Conservation (phyloP, 306 rosid species). For the Astragalus membranaceus region DNA sequence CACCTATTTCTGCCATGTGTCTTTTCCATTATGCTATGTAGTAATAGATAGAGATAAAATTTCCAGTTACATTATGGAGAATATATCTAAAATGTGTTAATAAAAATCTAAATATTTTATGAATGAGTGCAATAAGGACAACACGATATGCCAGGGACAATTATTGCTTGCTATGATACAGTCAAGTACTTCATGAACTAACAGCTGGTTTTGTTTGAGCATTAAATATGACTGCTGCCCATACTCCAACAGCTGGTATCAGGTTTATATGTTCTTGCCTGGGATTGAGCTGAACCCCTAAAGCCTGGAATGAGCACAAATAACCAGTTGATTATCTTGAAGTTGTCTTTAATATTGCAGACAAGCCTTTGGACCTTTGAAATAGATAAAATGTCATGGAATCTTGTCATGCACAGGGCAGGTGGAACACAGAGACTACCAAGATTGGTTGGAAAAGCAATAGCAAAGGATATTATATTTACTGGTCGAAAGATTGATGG, state of each 20-base stretch:
- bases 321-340: background rate
- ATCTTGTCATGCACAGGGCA: slow-evolving; percentile 55
- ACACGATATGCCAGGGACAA: background rate
- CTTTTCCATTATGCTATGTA: background rate
- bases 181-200: background rate
- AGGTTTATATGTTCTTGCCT: background rate
- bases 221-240: background rate
- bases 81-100: background rate
- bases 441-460: slow-evolving; percentile 74
- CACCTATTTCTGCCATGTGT: background rate
- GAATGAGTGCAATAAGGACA: background rate
- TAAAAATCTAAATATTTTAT: background rate
- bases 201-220: background rate
- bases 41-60: background rate
- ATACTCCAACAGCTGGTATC: background rate
- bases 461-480: slow-evolving; percentile 78
- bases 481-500: slow-evolving; percentile 73
- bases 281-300: background rate
- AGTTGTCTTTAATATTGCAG: background rate
- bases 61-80: background rate
- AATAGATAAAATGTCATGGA: slow-evolving; percentile 16
- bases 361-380: background rate
- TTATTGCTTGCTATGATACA: background rate
- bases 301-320: background rate
- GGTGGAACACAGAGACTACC: slow-evolving; percentile 93